A percentile compares a stretch with the other conserved stretches of the same genome.
These are phyloP conservation scores for Metschnikowia santaceciliae DNA, from an alignment of 805 yeast genomes.

Conservation along the genomic window DNA sequence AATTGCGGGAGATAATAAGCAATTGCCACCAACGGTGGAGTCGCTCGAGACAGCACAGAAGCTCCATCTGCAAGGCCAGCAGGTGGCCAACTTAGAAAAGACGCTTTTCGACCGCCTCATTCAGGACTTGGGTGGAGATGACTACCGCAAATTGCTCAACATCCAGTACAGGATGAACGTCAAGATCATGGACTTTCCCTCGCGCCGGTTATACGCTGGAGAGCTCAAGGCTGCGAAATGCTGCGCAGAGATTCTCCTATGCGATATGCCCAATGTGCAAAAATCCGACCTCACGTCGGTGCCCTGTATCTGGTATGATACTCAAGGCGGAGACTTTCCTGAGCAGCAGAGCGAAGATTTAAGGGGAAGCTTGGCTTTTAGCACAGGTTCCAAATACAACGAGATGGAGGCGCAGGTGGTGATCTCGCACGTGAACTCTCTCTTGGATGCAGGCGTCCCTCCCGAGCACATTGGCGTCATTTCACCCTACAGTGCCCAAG, in stretches of 20 bases:
- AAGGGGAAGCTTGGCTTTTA: constrained; percentile 9
- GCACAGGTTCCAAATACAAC: constrained; percentile 61
- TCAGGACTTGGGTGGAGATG: constrained; percentile 35
- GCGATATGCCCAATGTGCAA: constrained; percentile 46
- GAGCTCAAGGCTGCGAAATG: constrained; percentile 57
- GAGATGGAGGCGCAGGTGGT: constrained; percentile 72
- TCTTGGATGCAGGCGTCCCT: constrained; percentile 51
- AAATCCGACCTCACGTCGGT: constrained; percentile 52
- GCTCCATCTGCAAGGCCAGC: constrained; percentile 17
- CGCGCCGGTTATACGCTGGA: constrained; percentile 59
- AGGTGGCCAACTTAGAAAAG: constrained; percentile 47
- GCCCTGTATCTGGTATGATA: constrained; percentile 79
- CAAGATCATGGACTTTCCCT: constrained; percentile 71
- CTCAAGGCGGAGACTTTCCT: constrained; percentile 82
- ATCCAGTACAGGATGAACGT: constrained; percentile 87
- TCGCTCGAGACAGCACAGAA: constrained; percentile 29
- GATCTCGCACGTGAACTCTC: constrained; percentile 47
- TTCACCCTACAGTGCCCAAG: constrained; percentile 90
- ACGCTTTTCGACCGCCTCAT: constrained; percentile 83
- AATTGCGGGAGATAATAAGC: constrained; percentile 91
- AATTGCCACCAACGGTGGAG: constrained; percentile 87
- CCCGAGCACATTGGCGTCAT: constrained; percentile 72
- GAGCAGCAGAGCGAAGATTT: constrained; percentile 48
- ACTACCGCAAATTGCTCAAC: constrained; percentile 56
- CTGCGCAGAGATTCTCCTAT: constrained; percentile 49